These are phyloP conservation scores for Termitomyces sp. DNA, from an alignment of 768 basidiomycete species.

Conservation along the genomic window DNA sequence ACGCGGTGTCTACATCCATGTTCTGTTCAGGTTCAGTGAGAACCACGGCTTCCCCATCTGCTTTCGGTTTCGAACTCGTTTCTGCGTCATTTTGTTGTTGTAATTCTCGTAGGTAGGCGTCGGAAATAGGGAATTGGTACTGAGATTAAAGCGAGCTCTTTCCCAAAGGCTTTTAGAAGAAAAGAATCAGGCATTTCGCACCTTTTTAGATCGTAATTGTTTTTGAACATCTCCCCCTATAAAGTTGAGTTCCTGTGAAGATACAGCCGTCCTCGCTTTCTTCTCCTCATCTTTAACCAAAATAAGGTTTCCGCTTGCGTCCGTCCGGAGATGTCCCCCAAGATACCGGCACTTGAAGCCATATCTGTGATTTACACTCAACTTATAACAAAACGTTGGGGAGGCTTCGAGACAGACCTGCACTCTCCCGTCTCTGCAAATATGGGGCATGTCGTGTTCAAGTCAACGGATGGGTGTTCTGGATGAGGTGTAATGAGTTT, in stretches of 20 bases:
- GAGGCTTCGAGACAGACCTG: constrained; percentile 28
- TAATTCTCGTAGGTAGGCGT: constrained; percentile 54
- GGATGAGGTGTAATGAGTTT: constrained; percentile 22
- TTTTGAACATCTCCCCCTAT: constrained; percentile 52
- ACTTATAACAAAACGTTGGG: background rate
- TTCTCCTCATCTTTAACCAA: constrained; percentile 55
- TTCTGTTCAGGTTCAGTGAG: constrained; percentile 36
- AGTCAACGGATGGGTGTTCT: constrained; percentile 36
- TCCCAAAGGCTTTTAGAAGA: background rate
- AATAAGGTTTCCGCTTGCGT: constrained; percentile 37
- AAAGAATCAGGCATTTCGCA: constrained; percentile 18
- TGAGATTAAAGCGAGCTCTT: constrained; percentile 18
- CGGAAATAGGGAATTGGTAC: constrained; percentile 63
- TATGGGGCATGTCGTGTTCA: constrained; percentile 55
- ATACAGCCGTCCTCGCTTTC: constrained; percentile 39
- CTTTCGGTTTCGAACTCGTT: constrained; percentile 16
- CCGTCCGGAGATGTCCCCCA: constrained; percentile 59
- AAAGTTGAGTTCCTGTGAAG: constrained; percentile 66
- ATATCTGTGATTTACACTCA: constrained; percentile 29
- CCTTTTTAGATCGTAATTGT: constrained; percentile 64
- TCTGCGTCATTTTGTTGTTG: constrained; percentile 29
- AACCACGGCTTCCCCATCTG: constrained; percentile 20
- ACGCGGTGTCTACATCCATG: constrained; percentile 16
- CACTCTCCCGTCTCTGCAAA: constrained; percentile 70
- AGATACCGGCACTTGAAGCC: constrained; percentile 93